A percentile compares a stretch with the other conserved stretches of the same genome.
These are phyloP conservation scores for Schizonepeta tenuifolia DNA, from an alignment of 257 asterid genomes.

Conservation along the genomic window DNA sequence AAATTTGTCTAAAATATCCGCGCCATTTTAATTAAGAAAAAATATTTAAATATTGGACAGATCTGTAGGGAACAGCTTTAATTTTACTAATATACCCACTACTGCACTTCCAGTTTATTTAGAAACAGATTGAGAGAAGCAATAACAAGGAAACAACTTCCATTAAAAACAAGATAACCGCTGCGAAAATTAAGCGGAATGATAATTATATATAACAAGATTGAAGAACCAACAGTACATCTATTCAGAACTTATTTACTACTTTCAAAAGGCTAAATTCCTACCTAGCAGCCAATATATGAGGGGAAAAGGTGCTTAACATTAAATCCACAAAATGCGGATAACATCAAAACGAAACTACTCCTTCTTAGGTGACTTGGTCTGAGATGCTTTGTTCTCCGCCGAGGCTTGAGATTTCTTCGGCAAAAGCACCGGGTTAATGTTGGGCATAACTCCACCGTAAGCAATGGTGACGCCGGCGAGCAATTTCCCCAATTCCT, in stretches of 20 bases:
- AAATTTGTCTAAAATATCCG: too few relatives aligned
- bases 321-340: neutral
- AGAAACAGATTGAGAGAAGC: too few relatives aligned
- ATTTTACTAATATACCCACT: too few relatives aligned
- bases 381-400: slow-evolving; percentile 17
- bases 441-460: slow-evolving; percentile 56
- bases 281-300: neutral
- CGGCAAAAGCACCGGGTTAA: slow-evolving; percentile 49
- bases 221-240: neutral
- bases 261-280: neutral
- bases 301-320: neutral
- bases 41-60: too few relatives aligned
- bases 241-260: slow-evolving; percentile 7
- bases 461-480: slow-evolving; percentile 48
- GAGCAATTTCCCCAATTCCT: slow-evolving; percentile 52
- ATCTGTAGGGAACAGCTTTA: too few relatives aligned
- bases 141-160: too few relatives aligned
- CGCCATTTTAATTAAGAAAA: too few relatives aligned
- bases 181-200: neutral
- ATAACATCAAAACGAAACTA: neutral
- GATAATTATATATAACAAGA: neutral
- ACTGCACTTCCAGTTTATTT: too few relatives aligned
- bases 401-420: slow-evolving; percentile 41
- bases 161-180: too few relatives aligned
- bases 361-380: slow-evolving; percentile 27